These are phyloP conservation scores for Nicotiana obtusifolia DNA, from an alignment of 257 asterid species.

Conservation along the genomic window DNA sequence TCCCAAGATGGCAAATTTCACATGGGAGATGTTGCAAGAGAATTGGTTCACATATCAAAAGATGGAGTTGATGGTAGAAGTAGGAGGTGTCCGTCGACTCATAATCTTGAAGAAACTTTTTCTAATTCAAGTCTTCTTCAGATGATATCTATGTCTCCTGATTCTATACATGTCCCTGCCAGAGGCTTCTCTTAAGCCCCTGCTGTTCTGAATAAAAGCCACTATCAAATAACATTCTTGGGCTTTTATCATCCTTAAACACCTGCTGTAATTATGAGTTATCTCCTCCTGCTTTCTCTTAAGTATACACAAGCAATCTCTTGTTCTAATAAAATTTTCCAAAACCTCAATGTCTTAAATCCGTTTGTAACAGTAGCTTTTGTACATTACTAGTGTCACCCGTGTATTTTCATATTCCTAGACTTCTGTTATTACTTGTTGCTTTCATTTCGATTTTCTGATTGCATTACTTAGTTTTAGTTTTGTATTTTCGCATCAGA, in stretches of 20 bases:
- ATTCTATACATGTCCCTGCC: constrained; percentile 44
- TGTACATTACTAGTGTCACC: no score
- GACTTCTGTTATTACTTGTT: no score
- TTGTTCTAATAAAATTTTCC: background rate
- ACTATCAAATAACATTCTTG: background rate
- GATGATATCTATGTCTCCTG: constrained; percentile 85
- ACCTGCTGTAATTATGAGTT: constrained; percentile 1
- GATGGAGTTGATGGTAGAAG: constrained; percentile 34
- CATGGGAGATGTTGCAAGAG: constrained; percentile 56
- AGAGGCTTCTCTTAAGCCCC: background rate
- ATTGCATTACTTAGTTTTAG: no score
- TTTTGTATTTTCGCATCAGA: no score
- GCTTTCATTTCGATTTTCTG: no score
- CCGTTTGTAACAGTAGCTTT: no score
- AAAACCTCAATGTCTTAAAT: background rate
- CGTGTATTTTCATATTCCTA: no score
- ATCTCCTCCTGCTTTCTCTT: background rate
- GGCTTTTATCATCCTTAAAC: background rate
- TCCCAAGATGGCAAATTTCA: constrained; percentile 44
- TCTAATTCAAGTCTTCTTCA: constrained; percentile 77
- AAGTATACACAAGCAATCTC: background rate
- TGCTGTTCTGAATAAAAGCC: no score
- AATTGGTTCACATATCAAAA: constrained; percentile 37
- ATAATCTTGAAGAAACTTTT: constrained; percentile 55
- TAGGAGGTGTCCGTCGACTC: constrained; percentile 30